A percentile compares a stretch with the other conserved stretches of the same genome.
These are phyloP conservation scores for Ustilago loliicola DNA, from an alignment of 1,284 basidiomycete species.

Conservation along the genomic window DNA sequence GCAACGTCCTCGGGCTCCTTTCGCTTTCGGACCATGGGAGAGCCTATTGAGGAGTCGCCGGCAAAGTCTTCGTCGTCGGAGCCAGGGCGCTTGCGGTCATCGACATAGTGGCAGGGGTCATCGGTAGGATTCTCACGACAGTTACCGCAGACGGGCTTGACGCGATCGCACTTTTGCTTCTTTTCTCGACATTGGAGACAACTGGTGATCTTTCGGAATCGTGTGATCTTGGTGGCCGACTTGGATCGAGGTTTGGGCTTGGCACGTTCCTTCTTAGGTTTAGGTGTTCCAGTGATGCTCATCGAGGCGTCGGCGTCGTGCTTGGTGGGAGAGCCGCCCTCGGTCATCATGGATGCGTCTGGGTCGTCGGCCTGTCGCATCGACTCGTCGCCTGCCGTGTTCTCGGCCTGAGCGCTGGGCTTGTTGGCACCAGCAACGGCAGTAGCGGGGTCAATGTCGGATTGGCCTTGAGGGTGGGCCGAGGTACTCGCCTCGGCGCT, in stretches of 20 bases:
- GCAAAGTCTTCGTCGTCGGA: constrained; percentile 47
- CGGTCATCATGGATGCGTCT: constrained; percentile 45
- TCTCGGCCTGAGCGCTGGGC: not conserved
- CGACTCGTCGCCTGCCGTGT: constrained; percentile 20
- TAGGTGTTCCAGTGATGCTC: constrained; percentile 34
- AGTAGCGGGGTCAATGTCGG: constrained; percentile 41
- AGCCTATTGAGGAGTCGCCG: constrained; percentile 45
- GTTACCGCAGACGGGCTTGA: constrained; percentile 60
- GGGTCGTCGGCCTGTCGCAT: constrained; percentile 36
- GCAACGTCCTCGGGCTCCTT: constrained; percentile 39
- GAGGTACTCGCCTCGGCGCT: constrained; percentile 7
- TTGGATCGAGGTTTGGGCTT: constrained; percentile 57
- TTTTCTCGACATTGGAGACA: constrained; percentile 61
- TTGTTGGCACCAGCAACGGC: constrained; percentile 22
- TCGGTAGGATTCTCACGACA: constrained; percentile 55
- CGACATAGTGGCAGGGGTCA: constrained; percentile 56
- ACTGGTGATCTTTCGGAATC: constrained; percentile 62
- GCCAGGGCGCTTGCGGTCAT: constrained; percentile 51
- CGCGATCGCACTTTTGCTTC: constrained; percentile 67
- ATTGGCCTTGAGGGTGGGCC: constrained; percentile 15
- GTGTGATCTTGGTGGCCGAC: constrained; percentile 61
- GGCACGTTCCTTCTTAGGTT: constrained; percentile 55
- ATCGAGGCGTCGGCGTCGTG: constrained; percentile 25
- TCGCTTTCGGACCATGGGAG: constrained; percentile 49
- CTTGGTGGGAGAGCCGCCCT: constrained; percentile 31